A percentile compares a stretch with the other conserved stretches of the same genome.
Evolutionary conservation across 2,329 filamentous ascomycete species (phyloP).

Genomic region (Lasiodiplodia sp.): DNA sequence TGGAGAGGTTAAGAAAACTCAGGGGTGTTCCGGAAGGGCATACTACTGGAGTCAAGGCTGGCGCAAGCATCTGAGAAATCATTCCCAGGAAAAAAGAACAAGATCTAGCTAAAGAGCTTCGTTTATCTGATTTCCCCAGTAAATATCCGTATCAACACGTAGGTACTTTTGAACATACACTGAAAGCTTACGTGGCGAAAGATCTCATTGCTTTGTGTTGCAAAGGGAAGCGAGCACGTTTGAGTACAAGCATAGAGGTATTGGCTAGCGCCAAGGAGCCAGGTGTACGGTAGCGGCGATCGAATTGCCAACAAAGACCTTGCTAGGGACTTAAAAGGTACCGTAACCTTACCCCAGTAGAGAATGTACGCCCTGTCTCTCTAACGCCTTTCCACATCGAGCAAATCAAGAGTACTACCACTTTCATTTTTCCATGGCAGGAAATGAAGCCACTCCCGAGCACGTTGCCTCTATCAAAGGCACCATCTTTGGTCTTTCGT

Average conservation of each 20-base stretch:
- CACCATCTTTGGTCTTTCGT: not conserved
- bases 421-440: not conserved
- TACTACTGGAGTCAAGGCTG: not conserved
- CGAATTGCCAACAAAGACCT: not conserved
- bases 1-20: slow-evolving; percentile 30
- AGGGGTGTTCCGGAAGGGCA: slow-evolving; percentile 1
- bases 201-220: not conserved
- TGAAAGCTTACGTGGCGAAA: not conserved
- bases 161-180: not conserved
- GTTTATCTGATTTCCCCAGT: not conserved
- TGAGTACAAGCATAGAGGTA: not conserved
- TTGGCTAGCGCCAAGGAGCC: not conserved
- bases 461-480: not conserved
- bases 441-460: not conserved
- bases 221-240: not conserved
- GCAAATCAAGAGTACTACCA: not conserved
- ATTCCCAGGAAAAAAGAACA: too few species aligned
- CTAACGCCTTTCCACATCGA: not conserved
- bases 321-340: not conserved
- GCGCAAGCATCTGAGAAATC: not conserved
- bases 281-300: not conserved
- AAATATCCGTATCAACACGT: not conserved
- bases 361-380: not conserved
- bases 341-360: too few species aligned
- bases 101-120: not conserved